phyloP scores from a whole-genome alignment of 257 asterid species.

The Oldenlandia corymbosa region DNA sequence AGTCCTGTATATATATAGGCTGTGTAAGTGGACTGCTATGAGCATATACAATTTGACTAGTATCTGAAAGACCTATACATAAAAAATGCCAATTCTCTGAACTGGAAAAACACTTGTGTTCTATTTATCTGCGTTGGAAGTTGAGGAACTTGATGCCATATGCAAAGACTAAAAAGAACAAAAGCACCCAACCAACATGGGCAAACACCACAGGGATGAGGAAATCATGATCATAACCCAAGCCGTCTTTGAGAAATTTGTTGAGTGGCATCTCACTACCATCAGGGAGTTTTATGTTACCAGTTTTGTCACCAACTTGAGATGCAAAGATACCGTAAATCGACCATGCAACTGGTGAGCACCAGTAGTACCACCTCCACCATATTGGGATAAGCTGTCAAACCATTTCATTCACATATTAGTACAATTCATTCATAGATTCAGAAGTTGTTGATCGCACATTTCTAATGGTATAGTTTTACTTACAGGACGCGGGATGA shows the following conservation, averaged over 20 bases:
- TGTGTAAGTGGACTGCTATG: no score
- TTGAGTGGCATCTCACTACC: slow-evolving; percentile 19
- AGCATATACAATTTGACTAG: slow-evolving; percentile 10
- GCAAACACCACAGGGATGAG: slow-evolving; percentile 55
- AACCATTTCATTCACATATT: no score
- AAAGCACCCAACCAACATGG: slow-evolving; percentile 78
- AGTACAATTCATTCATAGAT: no score
- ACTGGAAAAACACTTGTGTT: neutral
- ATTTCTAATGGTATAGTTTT: no score
- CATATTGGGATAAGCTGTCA: slow-evolving; percentile 78
- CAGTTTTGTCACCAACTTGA: slow-evolving; percentile 51
- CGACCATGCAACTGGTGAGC: slow-evolving; percentile 80
- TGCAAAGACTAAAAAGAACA: slow-evolving; percentile 72
- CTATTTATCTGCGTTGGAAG: slow-evolving; percentile 53
- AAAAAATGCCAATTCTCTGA: neutral
- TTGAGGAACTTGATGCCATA: slow-evolving; percentile 82
- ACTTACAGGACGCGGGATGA: slow-evolving; percentile 71
- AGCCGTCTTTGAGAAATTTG: slow-evolving; percentile 33
- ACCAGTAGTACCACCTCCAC: slow-evolving; percentile 98
- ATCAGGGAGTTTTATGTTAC: slow-evolving; percentile 29
- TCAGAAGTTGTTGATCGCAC: no score
- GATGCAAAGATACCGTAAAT: slow-evolving; percentile 59
- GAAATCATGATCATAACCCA: slow-evolving; percentile 67
- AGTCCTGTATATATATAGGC: neutral
- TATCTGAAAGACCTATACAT: neutral